These are phyloP conservation scores for Cryoendolithus antarcticus DNA, from an alignment of 2,329 filamentous ascomycete genomes.

Conservation along the genomic window DNA sequence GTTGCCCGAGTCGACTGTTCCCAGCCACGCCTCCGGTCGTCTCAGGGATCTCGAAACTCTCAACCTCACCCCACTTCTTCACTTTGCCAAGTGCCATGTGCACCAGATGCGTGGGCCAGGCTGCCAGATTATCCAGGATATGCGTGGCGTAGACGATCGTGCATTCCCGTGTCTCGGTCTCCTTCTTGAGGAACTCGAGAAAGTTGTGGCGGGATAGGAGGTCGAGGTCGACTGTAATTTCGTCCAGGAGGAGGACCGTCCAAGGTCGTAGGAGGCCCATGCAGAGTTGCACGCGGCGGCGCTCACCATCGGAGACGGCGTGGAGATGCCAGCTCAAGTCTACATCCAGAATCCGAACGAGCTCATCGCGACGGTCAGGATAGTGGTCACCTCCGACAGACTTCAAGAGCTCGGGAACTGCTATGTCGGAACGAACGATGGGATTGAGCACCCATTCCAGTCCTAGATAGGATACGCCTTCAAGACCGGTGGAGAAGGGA, in stretches of 20 bases:
- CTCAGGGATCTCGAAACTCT: constrained; percentile 49
- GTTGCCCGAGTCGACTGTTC: constrained; percentile 73
- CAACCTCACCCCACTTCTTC: constrained; percentile 71
- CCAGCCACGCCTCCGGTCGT: constrained; percentile 42
- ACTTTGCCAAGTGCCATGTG: constrained; percentile 88
- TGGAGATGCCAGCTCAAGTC: constrained; percentile 92
- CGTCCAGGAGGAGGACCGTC: constrained; percentile 81
- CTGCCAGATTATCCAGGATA: constrained; percentile 86
- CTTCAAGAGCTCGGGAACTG: constrained; percentile 70
- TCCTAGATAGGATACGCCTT: constrained; percentile 93
- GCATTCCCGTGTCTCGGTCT: constrained; percentile 71
- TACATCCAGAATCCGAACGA: constrained; percentile 80
- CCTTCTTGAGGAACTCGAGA: constrained; percentile 68
- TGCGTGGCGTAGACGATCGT: constrained; percentile 97
- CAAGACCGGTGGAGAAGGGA: constrained; percentile 78
- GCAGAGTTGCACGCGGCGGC: constrained; percentile 80
- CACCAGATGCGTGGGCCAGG: constrained; percentile 90
- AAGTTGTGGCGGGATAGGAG: constrained; percentile 76
- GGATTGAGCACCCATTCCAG: constrained; percentile 97
- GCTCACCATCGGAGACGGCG: constrained; percentile 84
- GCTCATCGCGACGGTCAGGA: constrained; percentile 69
- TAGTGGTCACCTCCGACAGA: constrained; percentile 81
- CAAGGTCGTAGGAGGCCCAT: constrained; percentile 92
- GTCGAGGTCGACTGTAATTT: constrained; percentile 95
- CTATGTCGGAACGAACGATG: constrained; percentile 90